phyloP scores from a whole-genome alignment of 1,284 basidiomycete species.

The Porogramme epimiltina region DNA sequence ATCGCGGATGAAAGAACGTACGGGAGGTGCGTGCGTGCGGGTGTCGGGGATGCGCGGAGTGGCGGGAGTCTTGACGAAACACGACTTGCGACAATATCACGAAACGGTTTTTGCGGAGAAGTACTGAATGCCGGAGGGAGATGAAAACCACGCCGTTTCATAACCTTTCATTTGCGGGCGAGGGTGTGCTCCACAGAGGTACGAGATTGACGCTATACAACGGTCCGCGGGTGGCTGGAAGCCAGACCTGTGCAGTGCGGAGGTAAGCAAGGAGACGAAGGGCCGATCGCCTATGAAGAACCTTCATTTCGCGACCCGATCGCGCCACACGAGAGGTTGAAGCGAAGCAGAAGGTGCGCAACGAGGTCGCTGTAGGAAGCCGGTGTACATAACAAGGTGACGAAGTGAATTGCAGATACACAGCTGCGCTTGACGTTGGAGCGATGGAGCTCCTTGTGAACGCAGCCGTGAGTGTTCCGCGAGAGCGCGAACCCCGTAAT shows the following conservation, averaged over 20 bases:
- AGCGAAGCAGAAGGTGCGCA: constrained; percentile 5
- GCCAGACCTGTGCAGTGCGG: neutral
- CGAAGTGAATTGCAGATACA: too few relatives aligned
- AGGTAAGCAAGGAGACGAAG: constrained; percentile 2
- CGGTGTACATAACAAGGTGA: too few relatives aligned
- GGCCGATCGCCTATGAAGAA: constrained; percentile 8
- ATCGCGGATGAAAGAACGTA: constrained; percentile 9
- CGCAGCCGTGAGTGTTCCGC: too few relatives aligned
- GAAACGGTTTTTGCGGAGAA: neutral
- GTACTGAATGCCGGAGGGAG: neutral
- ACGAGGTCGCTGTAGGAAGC: neutral
- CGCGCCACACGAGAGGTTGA: neutral
- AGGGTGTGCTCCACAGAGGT: too few relatives aligned
- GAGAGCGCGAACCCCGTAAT: too few relatives aligned
- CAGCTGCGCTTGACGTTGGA: too few relatives aligned
- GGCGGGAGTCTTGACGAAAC: neutral
- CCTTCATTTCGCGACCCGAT: constrained; percentile 7
- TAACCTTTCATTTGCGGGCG: neutral
- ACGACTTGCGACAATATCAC: neutral
- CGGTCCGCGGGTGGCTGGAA: too few relatives aligned
- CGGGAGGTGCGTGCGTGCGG: neutral
- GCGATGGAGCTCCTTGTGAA: too few relatives aligned
- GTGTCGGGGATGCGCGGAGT: neutral
- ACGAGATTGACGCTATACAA: too few relatives aligned
- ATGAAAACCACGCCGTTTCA: neutral